A percentile compares a stretch with the other conserved stretches of the same genome.
These are phyloP conservation scores for Boletus sp. DNA, from an alignment of 768 basidiomycete species.

Conservation along the genomic window DNA sequence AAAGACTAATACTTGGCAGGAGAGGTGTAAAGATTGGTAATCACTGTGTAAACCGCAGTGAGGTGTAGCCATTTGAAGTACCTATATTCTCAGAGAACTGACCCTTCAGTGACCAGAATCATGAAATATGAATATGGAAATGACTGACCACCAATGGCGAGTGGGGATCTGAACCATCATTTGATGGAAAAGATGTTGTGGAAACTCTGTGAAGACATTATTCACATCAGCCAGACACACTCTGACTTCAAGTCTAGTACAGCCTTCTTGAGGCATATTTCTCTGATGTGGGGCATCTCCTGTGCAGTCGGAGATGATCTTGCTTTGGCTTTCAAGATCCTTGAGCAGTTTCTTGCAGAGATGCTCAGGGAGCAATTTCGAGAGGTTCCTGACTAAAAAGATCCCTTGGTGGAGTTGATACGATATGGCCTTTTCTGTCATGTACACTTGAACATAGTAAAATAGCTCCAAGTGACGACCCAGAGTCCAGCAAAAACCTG, in stretches of 20 bases:
- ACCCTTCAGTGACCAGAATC: too few relatives aligned
- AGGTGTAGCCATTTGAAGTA: conserved; percentile 8
- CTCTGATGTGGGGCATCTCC: not conserved
- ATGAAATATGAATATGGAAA: too few relatives aligned
- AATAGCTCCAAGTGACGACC: not conserved
- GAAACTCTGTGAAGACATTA: not conserved
- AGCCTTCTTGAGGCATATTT: not conserved
- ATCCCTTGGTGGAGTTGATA: conserved; percentile 12
- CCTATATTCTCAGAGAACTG: not conserved
- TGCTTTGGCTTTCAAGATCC: not conserved
- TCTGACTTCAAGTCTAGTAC: not conserved
- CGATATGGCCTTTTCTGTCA: not conserved
- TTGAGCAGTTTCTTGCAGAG: not conserved
- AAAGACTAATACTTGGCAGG: not conserved
- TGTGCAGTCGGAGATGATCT: not conserved
- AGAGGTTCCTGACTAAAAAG: not conserved
- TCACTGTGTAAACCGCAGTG: not conserved
- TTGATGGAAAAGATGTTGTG: not conserved
- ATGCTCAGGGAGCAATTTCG: not conserved
- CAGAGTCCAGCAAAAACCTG: not conserved
- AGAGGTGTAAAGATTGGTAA: not conserved
- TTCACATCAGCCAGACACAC: not conserved
- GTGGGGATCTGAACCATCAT: not conserved
- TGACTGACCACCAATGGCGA: not conserved
- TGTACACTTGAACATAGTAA: conserved; percentile 7